Percentiles rank a stretch among this genome's conserved stretches.
Conservation (phyloP, 2,329 filamentous ascomycete species). For the Pseudocercospora vitis region DNA sequence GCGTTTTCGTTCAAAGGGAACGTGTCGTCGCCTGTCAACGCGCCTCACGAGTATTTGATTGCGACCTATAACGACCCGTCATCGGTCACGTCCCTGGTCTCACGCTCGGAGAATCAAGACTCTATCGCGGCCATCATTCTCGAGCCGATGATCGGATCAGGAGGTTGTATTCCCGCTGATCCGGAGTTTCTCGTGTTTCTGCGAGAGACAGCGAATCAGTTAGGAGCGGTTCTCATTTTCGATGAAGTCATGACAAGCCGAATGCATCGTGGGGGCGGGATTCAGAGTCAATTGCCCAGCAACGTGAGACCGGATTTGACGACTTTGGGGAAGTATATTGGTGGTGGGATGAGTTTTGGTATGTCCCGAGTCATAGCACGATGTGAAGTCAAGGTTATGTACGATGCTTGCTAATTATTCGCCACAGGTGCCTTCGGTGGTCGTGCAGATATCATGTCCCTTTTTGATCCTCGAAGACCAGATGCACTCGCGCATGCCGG, state of each 20-base stretch:
- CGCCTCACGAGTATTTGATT: constrained; percentile 58
- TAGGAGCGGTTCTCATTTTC: constrained; percentile 62
- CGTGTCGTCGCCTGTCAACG: constrained; percentile 31
- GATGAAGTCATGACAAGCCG: constrained; percentile 73
- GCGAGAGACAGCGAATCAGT: constrained; percentile 49
- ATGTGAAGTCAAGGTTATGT: too few species aligned
- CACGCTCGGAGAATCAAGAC: constrained; percentile 30
- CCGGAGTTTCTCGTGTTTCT: constrained; percentile 55
- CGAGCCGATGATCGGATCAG: constrained; percentile 66
- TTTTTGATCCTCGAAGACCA: constrained; percentile 53
- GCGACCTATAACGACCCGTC: constrained; percentile 62
- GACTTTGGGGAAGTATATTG: constrained; percentile 66
- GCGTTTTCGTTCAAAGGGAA: constrained; percentile 48
- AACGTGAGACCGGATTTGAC: constrained; percentile 60
- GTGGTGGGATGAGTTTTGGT: constrained; percentile 66
- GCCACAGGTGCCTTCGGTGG: constrained; percentile 59
- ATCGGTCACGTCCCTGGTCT: constrained; percentile 47
- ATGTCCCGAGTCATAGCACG: too few species aligned
- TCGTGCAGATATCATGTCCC: constrained; percentile 56
- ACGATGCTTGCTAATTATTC: not conserved
- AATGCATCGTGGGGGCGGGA: constrained; percentile 51
- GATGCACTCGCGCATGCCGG: constrained; percentile 56
- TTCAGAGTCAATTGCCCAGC: constrained; percentile 42
- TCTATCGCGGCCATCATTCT: constrained; percentile 64
- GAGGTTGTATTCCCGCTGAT: constrained; percentile 56